Base-by-base conservation (phyloP, 2,329 filamentous ascomycete genomes). In the Aspergillus hiratsukae region DNA sequence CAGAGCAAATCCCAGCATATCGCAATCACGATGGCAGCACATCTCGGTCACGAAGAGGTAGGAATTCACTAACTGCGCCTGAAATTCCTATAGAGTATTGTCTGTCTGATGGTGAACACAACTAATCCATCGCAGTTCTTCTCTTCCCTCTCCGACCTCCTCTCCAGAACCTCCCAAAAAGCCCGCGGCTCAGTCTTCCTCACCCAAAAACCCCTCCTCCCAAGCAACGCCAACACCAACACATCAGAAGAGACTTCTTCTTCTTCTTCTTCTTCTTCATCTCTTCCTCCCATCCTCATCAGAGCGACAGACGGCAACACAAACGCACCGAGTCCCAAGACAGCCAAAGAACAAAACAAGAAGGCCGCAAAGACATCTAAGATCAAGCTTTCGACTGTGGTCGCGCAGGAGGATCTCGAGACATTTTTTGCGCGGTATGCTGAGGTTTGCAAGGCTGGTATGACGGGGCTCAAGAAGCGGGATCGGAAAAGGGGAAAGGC, bases 401-500 rank as follows among this genome's bases (percentile, higher is more conserved):
- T 97, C 0, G 81, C 88, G 54, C 84, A 88, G 0, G 84, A 87
- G 56, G 84, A 88, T 4, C 73, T 97, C 10, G 91, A 95, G 53
- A 78, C 73, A 0, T 99, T 99, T 70, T 99, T 91, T 72, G 77
- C 80, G 29, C 82, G 84, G 52, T 99, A 97, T 77, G 92, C 91
- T 23, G 94, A 97, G 64, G 82, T 91, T 3, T 97, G 92, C 76
- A 97, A 96, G 78, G 79, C 82, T 0, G 91, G 91, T 5, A 97
- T 97, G 91, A 81, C 83, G 50, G 87, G 87, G 7, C 72, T 99
- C 76, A 97, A 96, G 84, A 96, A 96, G 71, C 83, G 94, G 64
- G 93, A 97, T 76, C 84, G 91, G 69, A 89, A 88, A 77, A 84
- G 83, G 78, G 90, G 89, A 71, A 86, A 88, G 65, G 89, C 88